Percentiles rank a stretch among this genome's conserved stretches.
These are phyloP conservation scores for Fusarium xyrophilum DNA, from an alignment of 2,329 filamentous ascomycete genomes.

Conservation along the genomic window DNA sequence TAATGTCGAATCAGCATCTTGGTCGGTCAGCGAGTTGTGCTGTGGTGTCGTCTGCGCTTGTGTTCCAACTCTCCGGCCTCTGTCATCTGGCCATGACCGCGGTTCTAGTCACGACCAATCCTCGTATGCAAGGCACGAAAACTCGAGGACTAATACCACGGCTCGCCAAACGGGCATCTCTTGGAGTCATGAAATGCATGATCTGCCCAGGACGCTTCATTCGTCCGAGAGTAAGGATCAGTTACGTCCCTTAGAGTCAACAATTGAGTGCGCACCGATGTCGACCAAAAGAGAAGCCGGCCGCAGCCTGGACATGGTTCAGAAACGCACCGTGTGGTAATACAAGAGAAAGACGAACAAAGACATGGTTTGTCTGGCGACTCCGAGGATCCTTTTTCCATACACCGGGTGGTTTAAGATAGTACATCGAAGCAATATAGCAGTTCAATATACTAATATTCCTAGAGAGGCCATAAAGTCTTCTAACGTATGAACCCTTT, in stretches of 20 bases:
- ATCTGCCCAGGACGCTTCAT: neutral
- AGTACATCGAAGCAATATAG: neutral
- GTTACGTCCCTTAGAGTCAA: neutral
- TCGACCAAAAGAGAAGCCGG: neutral
- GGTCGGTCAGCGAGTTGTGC: neutral
- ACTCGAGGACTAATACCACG: neutral
- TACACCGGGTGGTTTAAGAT: neutral
- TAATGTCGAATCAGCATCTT: neutral
- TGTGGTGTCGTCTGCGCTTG: neutral
- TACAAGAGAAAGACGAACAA: neutral
- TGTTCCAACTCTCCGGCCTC: neutral
- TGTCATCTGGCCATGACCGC: neutral
- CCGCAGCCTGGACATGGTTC: fast-evolving
- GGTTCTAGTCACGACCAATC: neutral
- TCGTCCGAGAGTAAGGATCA: neutral
- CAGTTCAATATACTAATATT: fast-evolving
- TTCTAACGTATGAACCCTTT: fast-evolving
- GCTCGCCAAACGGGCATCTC: neutral
- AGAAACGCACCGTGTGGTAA: neutral
- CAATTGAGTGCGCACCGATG: neutral
- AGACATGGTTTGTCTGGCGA: neutral
- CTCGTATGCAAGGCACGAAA: neutral
- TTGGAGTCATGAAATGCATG: neutral
- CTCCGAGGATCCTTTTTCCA: neutral
- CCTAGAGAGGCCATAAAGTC: fast-evolving